Evolutionary conservation across 2,329 filamentous ascomycete species (phyloP).

Genomic region (Penicillium sp.): DNA sequence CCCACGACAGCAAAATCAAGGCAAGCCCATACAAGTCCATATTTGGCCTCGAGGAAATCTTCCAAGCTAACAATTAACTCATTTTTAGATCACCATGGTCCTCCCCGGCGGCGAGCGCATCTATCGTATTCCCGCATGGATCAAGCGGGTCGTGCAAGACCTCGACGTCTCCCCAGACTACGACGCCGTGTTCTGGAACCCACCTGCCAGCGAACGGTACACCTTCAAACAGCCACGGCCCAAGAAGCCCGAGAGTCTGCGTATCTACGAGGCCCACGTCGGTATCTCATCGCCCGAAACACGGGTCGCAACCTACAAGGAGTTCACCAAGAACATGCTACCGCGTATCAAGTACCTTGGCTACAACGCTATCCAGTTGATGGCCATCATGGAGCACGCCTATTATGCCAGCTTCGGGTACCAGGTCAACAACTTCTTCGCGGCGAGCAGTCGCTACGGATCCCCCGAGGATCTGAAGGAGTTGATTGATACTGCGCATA

Average conservation of each 20-base stretch:
- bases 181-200: conserved; percentile 97
- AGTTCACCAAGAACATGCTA: conserved; percentile 92
- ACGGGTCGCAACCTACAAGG: conserved; percentile 91
- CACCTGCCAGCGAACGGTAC: conserved; percentile 76
- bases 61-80: not conserved
- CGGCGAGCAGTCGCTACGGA: conserved; percentile 93
- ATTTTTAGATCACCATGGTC: conserved; percentile 76
- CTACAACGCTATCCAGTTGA: conserved; percentile 97
- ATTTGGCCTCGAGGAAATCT: too few relatives aligned
- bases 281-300: conserved; percentile 93
- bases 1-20: conserved; percentile 96
- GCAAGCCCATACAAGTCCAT: conserved; percentile 54
- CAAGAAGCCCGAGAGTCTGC: conserved; percentile 80
- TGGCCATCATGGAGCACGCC: conserved; percentile 99
- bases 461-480: conserved; percentile 94
- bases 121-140: conserved; percentile 93
- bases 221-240: conserved; percentile 83
- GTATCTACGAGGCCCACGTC: conserved; percentile 98
- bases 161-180: conserved; percentile 87
- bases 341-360: conserved; percentile 87
- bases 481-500: conserved; percentile 91
- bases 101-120: conserved; percentile 79
- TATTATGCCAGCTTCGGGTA: conserved; percentile 99
- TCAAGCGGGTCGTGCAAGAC: conserved; percentile 95
- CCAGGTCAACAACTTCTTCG: conserved; percentile 98